These are phyloP conservation scores for Ceratocystis cacaofunesta DNA, from an alignment of 2,329 filamentous ascomycete genomes.

Conservation along the genomic window DNA sequence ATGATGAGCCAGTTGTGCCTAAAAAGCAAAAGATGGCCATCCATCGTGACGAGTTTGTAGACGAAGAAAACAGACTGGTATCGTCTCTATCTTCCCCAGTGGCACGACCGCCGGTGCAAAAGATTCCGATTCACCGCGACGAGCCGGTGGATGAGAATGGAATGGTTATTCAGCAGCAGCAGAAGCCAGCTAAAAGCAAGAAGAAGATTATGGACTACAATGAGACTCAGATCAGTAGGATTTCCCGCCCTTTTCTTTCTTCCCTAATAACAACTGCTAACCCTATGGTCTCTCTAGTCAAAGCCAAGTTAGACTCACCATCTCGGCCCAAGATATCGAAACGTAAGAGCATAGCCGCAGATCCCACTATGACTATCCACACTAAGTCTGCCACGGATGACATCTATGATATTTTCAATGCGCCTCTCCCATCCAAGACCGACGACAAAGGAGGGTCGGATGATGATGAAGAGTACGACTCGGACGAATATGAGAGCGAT, in stretches of 20 bases:
- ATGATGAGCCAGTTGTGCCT: conserved; percentile 13
- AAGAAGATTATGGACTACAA: conserved; percentile 75
- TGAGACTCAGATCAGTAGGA: conserved; percentile 82
- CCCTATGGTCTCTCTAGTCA: conserved; percentile 41
- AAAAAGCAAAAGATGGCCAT: conserved; percentile 16
- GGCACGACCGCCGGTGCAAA: not conserved
- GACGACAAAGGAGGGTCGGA: conserved; percentile 18
- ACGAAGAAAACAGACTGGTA: conserved; percentile 9
- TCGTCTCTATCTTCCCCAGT: not conserved
- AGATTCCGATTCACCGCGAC: conserved; percentile 9
- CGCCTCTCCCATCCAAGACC: conserved; percentile 43
- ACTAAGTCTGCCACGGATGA: conserved; percentile 92
- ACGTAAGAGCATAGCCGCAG: conserved; percentile 41
- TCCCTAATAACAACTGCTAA: not conserved
- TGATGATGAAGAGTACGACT: conserved; percentile 25
- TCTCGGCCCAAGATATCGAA: conserved; percentile 71
- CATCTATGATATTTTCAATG: conserved; percentile 94
- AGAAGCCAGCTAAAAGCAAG: conserved; percentile 36
- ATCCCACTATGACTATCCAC: conserved; percentile 97
- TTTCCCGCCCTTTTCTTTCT: not conserved
- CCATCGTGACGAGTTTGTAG: conserved; percentile 8
- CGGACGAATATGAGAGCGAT: conserved; percentile 64
- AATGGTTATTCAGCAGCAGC: conserved; percentile 19
- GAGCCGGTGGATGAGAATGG: conserved; percentile 17
- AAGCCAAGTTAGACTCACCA: conserved; percentile 83